Evolutionary conservation across 805 yeast species (phyloP), one percentile per base, ranked within the genome.

Genomic region (Komagataella populi): DNA sequence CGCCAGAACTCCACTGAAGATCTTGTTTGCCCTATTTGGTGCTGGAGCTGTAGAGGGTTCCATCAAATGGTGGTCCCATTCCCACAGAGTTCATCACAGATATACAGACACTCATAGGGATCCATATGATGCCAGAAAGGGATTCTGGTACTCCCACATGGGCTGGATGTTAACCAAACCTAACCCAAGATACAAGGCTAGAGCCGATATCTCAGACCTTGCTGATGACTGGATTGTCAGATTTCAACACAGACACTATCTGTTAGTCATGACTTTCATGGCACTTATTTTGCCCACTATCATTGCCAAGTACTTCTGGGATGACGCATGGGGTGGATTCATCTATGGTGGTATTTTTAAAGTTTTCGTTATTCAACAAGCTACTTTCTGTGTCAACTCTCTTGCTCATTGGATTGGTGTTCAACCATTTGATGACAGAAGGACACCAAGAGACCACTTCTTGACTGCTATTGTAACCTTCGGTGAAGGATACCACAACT

Each of bases 401-500:
- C 63, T 88, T 18, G 93, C 96, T 45, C 98, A 90, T 68, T 72
- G 76, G 57, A 69, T 83, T 44, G 90, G 90, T 6, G 76, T 81
- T 30, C 81, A 84, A 57, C 85, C 95, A 0, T 83, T 77, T 63
- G 86, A 81, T 58, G 86, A 80, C 63, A 77, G 80, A 48, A 84
- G 84, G 59, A 78, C 95, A 53, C 91, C 80, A 58, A 75, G 77
- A 62, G 86, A 79, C 71, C 88, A 74, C 61, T 79, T 81, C 16
- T 63, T 78, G 48, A 75, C 81, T 23, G 81, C 81, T 20, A 61
- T 80, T 14, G 71, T 87, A 14, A 84, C 96, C 0, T 81, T 84
- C 61, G 98, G 98, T 10, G 96, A 90, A 68, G 91, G 95, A 4
- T 81, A 81, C 67, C 95, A 88, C 66, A 90, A 89, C 68, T 91